Evolutionary conservation across 2,329 filamentous ascomycete genomes (phyloP), one percentile per base, ranked within the genome.

Genomic region (Scedosporium minutisporum): DNA sequence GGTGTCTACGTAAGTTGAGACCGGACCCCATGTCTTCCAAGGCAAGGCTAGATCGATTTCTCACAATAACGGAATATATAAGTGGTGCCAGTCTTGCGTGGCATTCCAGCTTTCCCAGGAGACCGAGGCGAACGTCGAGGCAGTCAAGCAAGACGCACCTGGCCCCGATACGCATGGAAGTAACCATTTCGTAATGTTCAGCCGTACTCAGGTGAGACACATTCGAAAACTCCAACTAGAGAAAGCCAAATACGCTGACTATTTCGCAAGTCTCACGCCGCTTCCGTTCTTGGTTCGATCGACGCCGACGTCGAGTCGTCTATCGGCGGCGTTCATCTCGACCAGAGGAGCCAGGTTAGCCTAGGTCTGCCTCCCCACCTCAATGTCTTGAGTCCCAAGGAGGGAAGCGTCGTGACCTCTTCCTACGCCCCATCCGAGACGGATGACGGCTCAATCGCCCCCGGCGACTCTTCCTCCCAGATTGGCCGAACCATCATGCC

Each of bases 41-140:
- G 44, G 5, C 4, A 42, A 12, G 14, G 41, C 14, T 16, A 3
- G 12, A 29, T 29, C 38, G 18, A 10, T 29, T 14, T 25, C 38
- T 25, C 12, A 53, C 14, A 3, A 3, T 46, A 27, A 21, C 33
- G 4, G n/a, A 23, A n/a, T 25, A n/a, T 25, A 3, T 23, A 14
- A 77, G 75, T 66, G 66, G 42, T 77, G 75, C 64, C 67, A 64
- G 48, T 65, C 67, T 62, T 77, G 75, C 61, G 68, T 67, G 9
- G 73, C 71, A 3, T 77, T 75, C 75, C 67, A 63, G 0, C 71
- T 74, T 38, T 71, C 69, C 1, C 74, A 76, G 46, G 33, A 38
- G 33, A 38, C 12, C 33, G 33, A 38, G 33, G 33, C 33, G 33
- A 38, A 38, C 33, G 33, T 38, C 10, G 75, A 77, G 41, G 71